Conservation (phyloP, 2,329 filamentous ascomycete species). For the Talaromyces sp. region DNA sequence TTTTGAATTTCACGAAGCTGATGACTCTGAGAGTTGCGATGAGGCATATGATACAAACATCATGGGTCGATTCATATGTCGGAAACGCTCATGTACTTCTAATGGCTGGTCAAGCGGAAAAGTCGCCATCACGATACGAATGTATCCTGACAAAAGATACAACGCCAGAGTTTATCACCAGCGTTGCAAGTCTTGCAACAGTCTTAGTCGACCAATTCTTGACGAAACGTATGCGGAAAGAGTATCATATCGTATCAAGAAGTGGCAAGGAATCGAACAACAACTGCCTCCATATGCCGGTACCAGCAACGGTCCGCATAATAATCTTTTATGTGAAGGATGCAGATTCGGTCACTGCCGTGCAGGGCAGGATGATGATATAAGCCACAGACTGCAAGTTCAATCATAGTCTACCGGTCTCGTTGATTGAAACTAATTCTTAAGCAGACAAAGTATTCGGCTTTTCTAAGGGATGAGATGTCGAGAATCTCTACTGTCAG, state of each 20-base stretch:
- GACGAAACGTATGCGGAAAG: slow-evolving; percentile 38
- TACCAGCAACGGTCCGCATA: slow-evolving; percentile 21
- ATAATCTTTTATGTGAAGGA: slow-evolving; percentile 25
- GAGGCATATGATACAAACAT: slow-evolving; percentile 36
- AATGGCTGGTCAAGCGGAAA: slow-evolving; percentile 35
- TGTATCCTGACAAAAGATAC: slow-evolving; percentile 33
- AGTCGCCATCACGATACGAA: slow-evolving; percentile 39
- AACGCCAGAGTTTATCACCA: slow-evolving; percentile 43
- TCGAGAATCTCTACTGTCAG: no score
- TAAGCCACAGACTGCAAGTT: no score
- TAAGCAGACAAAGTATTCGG: no score
- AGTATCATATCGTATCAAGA: slow-evolving; percentile 38
- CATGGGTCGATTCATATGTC: slow-evolving; percentile 37
- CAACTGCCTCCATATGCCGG: slow-evolving; percentile 13
- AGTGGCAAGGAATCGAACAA: slow-evolving; percentile 31
- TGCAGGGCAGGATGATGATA: neutral
- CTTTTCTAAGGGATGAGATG: no score
- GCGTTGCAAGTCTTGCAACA: slow-evolving; percentile 31
- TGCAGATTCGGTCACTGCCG: slow-evolving; percentile 25
- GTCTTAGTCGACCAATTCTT: slow-evolving; percentile 27
- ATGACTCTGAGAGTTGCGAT: slow-evolving; percentile 20
- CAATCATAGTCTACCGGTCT: no score
- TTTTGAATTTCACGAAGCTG: slow-evolving; percentile 26
- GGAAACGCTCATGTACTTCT: slow-evolving; percentile 24
- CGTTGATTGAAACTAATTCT: no score